These are phyloP conservation scores for Voacanga thouarsii DNA, from an alignment of 257 asterid species.

Conservation along the genomic window DNA sequence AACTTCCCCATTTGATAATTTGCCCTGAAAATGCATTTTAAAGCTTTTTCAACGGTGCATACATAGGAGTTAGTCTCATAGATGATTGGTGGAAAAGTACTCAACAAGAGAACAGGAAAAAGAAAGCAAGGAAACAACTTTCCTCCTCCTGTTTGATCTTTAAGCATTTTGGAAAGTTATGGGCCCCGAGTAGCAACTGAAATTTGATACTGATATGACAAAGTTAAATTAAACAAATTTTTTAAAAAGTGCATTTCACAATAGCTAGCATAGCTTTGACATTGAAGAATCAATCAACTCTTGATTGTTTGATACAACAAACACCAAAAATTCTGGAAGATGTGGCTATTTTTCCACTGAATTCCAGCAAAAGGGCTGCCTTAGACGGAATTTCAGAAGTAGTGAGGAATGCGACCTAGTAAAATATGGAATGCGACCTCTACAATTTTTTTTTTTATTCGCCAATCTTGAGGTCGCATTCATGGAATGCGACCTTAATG, in stretches of 20 bases:
- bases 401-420: no score
- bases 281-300: not conserved
- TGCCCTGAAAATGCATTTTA: not conserved
- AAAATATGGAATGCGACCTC: no score
- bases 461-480: no score
- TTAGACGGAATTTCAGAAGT: no score
- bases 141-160: not conserved
- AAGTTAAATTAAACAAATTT: not conserved
- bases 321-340: no score
- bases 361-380: no score
- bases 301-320: not conserved
- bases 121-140: not conserved
- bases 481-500: no score
- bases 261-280: not conserved
- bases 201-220: not conserved
- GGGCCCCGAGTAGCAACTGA: not conserved
- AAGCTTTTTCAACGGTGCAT: not conserved
- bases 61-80: not conserved
- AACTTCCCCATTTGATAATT: not conserved
- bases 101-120: not conserved
- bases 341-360: no score
- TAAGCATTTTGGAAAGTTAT: not conserved
- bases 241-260: not conserved
- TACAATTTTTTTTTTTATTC: no score
- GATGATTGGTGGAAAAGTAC: not conserved